Base-by-base conservation (phyloP, 1,139 yeast species). In the Kodamaea sp. region DNA sequence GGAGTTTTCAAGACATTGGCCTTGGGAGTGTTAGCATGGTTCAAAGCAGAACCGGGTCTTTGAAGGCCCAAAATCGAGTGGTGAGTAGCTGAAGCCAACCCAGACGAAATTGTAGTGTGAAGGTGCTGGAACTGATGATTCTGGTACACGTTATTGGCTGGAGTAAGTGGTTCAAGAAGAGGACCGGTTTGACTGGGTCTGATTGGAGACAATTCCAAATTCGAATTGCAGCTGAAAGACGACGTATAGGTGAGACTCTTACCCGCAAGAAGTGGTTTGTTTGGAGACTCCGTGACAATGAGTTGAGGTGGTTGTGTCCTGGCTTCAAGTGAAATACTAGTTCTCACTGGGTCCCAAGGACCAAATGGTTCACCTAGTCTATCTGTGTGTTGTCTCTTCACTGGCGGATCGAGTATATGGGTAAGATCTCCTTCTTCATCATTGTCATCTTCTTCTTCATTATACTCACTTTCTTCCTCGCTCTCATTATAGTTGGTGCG, bases 151-250 rank as follows among this genome's bases (percentile, higher is more conserved):
- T 46, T 50, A 44, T 61, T 59, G 8, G 70, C 72, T 5, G 81
- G 79, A 13, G 78, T 72, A 24, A 73, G 52, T 14, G 83, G 83
- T 50, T 77, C 83, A 32, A 80, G 60, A 31, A 80, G 60, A 4
- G 86, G 85, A 2, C 86, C 86, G 2, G 85, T 69, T 53, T 76
- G 79, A 47, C 66, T 63, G 7, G 74, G 67, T 39, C 76, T 66
- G 24, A 78, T 52, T 10, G 87, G 87, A 14, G 83, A 77, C 16
- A 80, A 56, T 49, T 80, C 86, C 46, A 80, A 70, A 50, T 76
- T 80, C 15, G 83, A 76, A 45, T 70, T 75, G 47, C 83, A 78
- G 51, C 83, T 78, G 53, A 80, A 80, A n/a, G 83, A 77, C 10
- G 84, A 78, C 15, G 75, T 67, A 44, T 66, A 70, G 5, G 73